A percentile compares a stretch with the other conserved stretches of the same genome.
Evolutionary conservation across 179 eudicot genomes (phyloP).

Genomic region (Beta corolliflora): DNA sequence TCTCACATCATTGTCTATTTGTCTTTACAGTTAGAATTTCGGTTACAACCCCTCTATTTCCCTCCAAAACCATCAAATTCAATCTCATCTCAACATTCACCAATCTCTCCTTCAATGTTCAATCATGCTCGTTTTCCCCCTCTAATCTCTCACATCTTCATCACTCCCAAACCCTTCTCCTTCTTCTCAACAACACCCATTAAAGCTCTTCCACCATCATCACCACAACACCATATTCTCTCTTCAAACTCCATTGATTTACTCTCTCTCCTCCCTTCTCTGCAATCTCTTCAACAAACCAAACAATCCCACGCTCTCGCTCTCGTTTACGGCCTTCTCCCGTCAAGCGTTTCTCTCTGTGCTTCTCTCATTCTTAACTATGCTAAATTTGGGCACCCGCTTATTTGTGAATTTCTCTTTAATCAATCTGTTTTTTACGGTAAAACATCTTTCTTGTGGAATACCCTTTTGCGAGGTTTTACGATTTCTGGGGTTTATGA

Average conservation of each 20-base stretch:
- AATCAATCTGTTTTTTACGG: conserved; percentile 30
- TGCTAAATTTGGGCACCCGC: conserved; percentile 38
- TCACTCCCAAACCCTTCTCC: conserved; percentile 14
- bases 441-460: conserved; percentile 54
- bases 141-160: conserved; percentile 23
- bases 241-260: conserved; percentile 30
- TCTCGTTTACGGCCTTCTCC: conserved; percentile 42
- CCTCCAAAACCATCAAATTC: conserved; percentile 17
- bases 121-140: conserved; percentile 30
- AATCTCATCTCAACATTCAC: not conserved
- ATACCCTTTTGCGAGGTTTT: conserved; percentile 49
- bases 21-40: not conserved
- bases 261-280: conserved; percentile 39
- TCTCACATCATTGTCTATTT: too few species aligned
- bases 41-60: conserved; percentile 1
- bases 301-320: conserved; percentile 56
- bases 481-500: conserved; percentile 29
- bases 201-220: not conserved
- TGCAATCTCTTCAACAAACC: conserved; percentile 49
- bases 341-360: conserved; percentile 47
- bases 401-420: conserved; percentile 32
- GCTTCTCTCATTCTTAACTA: conserved; percentile 57
- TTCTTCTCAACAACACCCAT: conserved; percentile 15
- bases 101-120: conserved; percentile 27
- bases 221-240: conserved; percentile 11